Base-by-base conservation (phyloP, 495 filamentous ascomycete genomes). In the Aspergillus ostianus region DNA sequence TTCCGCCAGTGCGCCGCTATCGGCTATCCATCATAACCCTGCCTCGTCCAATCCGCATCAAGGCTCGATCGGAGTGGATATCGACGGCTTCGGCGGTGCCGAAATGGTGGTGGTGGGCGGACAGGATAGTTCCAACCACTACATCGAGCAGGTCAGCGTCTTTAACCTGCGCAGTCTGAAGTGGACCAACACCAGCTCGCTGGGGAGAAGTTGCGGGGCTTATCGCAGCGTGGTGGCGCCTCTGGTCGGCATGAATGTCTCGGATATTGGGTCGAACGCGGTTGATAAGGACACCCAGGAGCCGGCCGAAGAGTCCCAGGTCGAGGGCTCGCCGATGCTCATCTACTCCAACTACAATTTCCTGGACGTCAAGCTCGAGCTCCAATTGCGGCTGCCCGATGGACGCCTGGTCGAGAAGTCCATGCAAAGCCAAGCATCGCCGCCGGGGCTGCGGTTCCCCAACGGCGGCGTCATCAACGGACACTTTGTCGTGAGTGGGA, bases 271-370 rank as follows among this genome's bases (percentile, higher is more conserved):
- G 18, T 73, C 70, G 15, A 64, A 69, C 17, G 71, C 77, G 8
- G 74, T 74, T 19, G 68, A 76, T 27, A 63, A 66, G 19, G 76
- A 77, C 10, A 56, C 69, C 3, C 66, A 75, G 26, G 77, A 80
- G 51, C 66, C 72, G 17, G 64, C 61, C 18, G 72, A 73, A 23
- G 70, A 77, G 4, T 66, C 74, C 19, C 79, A 59, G 73, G 77
- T 62, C 15, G 84, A 89, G 36, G 82, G 87, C 4, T 88, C 87
- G 15, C 90, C 92, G 5, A 96, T 97, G 91, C 81, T 98, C 54
- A 95, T 98, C 30, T 98, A 98, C 71, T 98, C 94, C 46, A 98
- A 98, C 67, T 98, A 98, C 71, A 98, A 98, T 72, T 98, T 98
- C 70, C 71, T 98, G 44, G 92, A 98, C 61, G 94, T 98, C 60